These are phyloP conservation scores for Arthrobotrys sphaeroides DNA, from an alignment of 2,329 filamentous ascomycete genomes.

Conservation along the genomic window DNA sequence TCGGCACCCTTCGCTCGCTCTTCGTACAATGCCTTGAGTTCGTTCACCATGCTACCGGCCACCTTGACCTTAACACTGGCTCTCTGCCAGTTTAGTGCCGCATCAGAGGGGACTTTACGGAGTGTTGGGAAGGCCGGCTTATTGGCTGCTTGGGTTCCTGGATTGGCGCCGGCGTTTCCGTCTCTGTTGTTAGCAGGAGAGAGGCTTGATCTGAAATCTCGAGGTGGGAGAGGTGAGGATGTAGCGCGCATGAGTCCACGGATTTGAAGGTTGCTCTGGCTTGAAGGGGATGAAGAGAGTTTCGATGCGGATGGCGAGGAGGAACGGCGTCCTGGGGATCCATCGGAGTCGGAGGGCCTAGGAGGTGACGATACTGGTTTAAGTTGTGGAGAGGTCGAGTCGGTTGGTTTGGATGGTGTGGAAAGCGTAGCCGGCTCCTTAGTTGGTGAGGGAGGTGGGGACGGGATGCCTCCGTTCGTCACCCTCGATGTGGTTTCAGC, in stretches of 20 bases:
- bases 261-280: constrained; percentile 15
- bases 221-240: constrained; percentile 40
- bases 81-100: constrained; percentile 44
- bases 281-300: constrained; percentile 33
- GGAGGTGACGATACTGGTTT: constrained; percentile 6
- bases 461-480: constrained; percentile 49
- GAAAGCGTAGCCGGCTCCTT: constrained; percentile 18
- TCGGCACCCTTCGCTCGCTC: constrained; percentile 56
- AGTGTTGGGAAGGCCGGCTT: constrained; percentile 43
- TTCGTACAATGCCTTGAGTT: constrained; percentile 56
- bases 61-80: constrained; percentile 39
- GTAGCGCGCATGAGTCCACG: constrained; percentile 42
- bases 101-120: constrained; percentile 41
- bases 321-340: constrained; percentile 41
- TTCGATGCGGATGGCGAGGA: constrained; percentile 38
- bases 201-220: constrained; percentile 42
- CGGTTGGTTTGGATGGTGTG: neutral
- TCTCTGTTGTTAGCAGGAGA: constrained; percentile 5
- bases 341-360: neutral
- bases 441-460: constrained; percentile 48
- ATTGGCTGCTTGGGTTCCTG: constrained; percentile 4
- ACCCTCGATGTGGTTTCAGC: constrained; percentile 25
- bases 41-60: constrained; percentile 53
- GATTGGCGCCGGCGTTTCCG: neutral
- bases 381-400: constrained; percentile 3